phyloP scores from a whole-genome alignment of 768 basidiomycete genomes.

The Porpolomopsis calyptriformis region DNA sequence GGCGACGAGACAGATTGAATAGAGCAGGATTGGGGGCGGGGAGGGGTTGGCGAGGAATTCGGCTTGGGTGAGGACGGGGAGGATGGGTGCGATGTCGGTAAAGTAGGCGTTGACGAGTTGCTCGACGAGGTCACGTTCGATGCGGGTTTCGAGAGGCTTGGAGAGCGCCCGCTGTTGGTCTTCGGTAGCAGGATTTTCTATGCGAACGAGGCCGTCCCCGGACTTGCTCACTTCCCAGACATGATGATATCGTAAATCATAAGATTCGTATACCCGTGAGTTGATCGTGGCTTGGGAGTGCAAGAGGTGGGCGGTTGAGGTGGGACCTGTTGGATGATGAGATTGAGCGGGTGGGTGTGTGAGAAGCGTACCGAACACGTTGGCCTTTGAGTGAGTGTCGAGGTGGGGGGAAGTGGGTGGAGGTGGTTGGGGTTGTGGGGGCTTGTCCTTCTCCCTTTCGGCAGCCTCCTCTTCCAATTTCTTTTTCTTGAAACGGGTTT shows the following conservation, averaged over 20 bases:
- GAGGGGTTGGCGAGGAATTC: slow-evolving; percentile 75
- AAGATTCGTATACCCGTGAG: slow-evolving; percentile 73
- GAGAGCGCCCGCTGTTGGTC: slow-evolving; percentile 45
- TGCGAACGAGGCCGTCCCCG: slow-evolving; percentile 82
- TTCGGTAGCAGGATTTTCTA: slow-evolving; percentile 51
- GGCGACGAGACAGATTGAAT: slow-evolving; percentile 90
- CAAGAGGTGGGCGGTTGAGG: slow-evolving; percentile 73
- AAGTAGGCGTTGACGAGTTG: slow-evolving; percentile 88
- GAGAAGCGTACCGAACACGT: slow-evolving; percentile 33
- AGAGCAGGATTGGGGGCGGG: slow-evolving; percentile 75
- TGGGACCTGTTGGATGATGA: slow-evolving; percentile 61
- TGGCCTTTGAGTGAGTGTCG: slow-evolving; percentile 38
- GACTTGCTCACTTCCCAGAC: slow-evolving; percentile 74
- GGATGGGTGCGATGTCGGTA: slow-evolving; percentile 72
- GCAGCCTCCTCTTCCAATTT: slow-evolving; percentile 62
- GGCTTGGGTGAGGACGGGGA: slow-evolving; percentile 79
- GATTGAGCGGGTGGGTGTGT: slow-evolving; percentile 19
- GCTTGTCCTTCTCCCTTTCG: slow-evolving; percentile 26
- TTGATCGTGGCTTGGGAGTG: slow-evolving; percentile 86
- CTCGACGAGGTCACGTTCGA: slow-evolving; percentile 72
- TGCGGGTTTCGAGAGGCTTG: slow-evolving; percentile 58
- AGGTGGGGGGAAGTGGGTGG: slow-evolving; percentile 31
- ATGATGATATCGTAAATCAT: slow-evolving; percentile 83
- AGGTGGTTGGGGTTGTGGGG: slow-evolving; percentile 15
- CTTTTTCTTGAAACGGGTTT: slow-evolving; percentile 98